Conservation (phyloP, 352 stramenopile genomes). For the Phytophthora kernoviae region DNA sequence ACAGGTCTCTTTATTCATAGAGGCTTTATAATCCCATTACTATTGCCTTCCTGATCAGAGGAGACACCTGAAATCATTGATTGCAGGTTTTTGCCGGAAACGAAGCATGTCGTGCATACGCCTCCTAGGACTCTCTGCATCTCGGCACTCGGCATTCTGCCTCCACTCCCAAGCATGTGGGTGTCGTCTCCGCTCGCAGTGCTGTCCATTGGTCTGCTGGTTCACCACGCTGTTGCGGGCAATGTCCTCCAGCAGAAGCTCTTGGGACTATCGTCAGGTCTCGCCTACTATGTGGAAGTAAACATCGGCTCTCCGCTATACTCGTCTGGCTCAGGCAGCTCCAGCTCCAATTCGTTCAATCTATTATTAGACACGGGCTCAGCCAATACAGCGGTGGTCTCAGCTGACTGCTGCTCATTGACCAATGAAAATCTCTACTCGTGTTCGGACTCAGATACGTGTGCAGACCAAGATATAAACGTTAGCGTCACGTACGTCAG, state of each 20-base stretch:
- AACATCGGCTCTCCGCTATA: conserved; percentile 52
- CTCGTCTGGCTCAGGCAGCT: conserved; percentile 32
- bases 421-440: conserved; percentile 71
- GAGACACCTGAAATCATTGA: conserved; percentile 3
- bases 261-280: conserved; percentile 67
- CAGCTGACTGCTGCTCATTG: conserved; percentile 71
- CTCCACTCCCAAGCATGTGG: background rate
- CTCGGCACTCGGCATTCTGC: no score
- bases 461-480: conserved; percentile 36
- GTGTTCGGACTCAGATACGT: conserved; percentile 69
- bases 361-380: conserved; percentile 82
- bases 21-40: conserved; percentile 1
- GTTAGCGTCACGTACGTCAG: conserved; percentile 82
- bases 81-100: background rate
- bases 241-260: conserved; percentile 71
- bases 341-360: conserved; percentile 58
- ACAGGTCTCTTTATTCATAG: background rate
- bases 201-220: background rate
- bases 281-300: conserved; percentile 66
- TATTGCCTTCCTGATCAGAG: background rate
- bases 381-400: conserved; percentile 81
- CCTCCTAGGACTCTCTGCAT: background rate
- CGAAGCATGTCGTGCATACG: background rate
- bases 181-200: background rate
- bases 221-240: background rate